A percentile compares a stretch with the other conserved stretches of the same genome.
These are phyloP conservation scores for Aspergillus heteromorphus DNA, from an alignment of 495 filamentous ascomycete species.

Conservation along the genomic window DNA sequence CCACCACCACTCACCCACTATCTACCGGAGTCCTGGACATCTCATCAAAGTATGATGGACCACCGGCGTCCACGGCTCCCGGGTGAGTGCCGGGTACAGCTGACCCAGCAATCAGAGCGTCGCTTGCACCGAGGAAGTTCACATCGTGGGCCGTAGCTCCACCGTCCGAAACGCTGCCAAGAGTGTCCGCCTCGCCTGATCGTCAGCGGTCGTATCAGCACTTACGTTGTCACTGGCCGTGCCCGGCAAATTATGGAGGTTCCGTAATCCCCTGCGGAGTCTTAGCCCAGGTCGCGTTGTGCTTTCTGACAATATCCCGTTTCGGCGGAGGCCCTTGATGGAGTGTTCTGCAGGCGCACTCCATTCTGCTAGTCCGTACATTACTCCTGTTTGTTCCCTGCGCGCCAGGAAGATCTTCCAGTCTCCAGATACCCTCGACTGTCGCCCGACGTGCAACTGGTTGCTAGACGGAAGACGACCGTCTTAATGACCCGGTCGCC, in stretches of 20 bases:
- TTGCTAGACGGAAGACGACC: background rate
- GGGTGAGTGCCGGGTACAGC: background rate
- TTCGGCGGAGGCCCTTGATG: background rate
- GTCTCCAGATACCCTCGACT: background rate
- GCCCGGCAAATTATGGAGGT: conserved; percentile 9
- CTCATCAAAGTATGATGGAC: background rate
- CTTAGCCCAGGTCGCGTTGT: conserved; percentile 6
- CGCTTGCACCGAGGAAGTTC: conserved; percentile 1
- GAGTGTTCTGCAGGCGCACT: background rate
- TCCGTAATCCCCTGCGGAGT: conserved; percentile 8
- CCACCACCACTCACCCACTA: too few relatives aligned
- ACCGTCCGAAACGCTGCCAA: conserved; percentile 31
- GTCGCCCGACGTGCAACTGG: background rate
- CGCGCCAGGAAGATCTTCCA: background rate
- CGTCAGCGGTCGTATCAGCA: conserved; percentile 27
- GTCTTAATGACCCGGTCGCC: conserved; percentile 3
- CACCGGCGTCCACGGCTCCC: background rate
- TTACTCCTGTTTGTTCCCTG: background rate
- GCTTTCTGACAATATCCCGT: background rate
- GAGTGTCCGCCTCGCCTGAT: conserved; percentile 21
- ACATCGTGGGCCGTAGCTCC: conserved; percentile 15
- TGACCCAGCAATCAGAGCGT: background rate
- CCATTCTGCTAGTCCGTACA: background rate
- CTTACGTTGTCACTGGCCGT: conserved; percentile 21
- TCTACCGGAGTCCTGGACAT: too few relatives aligned